Evolutionary conservation across 2,329 filamentous ascomycete species (phyloP), one percentile per base, ranked within the genome.

Genomic region (Alternaria sp.): DNA sequence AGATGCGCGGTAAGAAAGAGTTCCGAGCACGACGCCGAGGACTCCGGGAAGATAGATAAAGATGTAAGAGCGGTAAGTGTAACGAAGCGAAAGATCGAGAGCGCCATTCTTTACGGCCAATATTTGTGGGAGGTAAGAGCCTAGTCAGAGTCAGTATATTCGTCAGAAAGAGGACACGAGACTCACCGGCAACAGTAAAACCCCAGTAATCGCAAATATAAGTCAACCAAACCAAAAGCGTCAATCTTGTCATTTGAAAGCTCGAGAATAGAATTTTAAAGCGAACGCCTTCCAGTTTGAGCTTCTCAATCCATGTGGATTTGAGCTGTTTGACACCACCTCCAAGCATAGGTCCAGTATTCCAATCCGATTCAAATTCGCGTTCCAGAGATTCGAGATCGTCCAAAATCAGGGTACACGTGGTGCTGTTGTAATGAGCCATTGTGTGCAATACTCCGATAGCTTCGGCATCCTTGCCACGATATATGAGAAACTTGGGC

Each of bases 401-500:
- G 31, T 73, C 70, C 5, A 78, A 51, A 1, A 74, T 72, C 24
- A 81, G 50, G 6, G 63, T 65, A 53, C 76, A 78, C 1, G 69
- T 60, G 11, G 63, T 70, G 40, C 72, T 72, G 67, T 82, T 82
- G 68, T 78, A 75, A 37, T 77, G 74, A 5, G 80, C 78, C n/a
- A 82, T 77, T 33, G 79, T 70, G 24, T 80, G 68, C 13, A 82
- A 68, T 1, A 81, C 80, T 28, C 71, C 68, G 42, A 87, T 80
- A 0, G 86, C 80, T 56, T 83, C 77, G 2, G 75, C 80, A 49
- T 88, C 85, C 24, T 80, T 72, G 9, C 85, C 85, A 11, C 80
- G 76, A 40, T 81, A 82, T 7, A 88, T 75, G 5, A 86, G 78
- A 63, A 84, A 88, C 66, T 88, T 88, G 0, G 86, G 86, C 2